These are phyloP conservation scores for Isatis lusitanica DNA, from an alignment of 441 rosid genomes.

Conservation along the genomic window DNA sequence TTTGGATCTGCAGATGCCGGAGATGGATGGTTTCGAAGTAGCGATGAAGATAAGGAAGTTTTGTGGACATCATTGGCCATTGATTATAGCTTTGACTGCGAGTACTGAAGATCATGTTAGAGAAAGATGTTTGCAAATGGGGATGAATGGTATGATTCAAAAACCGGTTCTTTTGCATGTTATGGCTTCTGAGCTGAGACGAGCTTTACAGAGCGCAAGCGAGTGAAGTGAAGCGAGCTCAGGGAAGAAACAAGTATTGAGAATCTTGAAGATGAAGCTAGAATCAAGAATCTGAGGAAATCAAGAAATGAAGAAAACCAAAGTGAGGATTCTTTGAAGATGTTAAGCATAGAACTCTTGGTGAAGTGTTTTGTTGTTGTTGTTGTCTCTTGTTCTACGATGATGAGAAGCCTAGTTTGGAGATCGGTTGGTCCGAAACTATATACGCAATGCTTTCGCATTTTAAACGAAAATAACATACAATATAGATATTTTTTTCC, in stretches of 20 bases:
- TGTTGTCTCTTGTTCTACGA: background rate
- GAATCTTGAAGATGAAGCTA: conserved; percentile 11
- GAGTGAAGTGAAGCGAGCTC: conserved; percentile 36
- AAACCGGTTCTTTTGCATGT: conserved; percentile 65
- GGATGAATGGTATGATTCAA: conserved; percentile 69
- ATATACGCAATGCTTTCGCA: conserved; percentile 26
- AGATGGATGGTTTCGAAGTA: conserved; percentile 76
- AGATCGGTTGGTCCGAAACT: conserved; percentile 13
- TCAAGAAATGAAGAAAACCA: conserved; percentile 11
- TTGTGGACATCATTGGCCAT: conserved; percentile 55
- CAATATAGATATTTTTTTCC: background rate
- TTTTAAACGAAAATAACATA: conserved; percentile 14
- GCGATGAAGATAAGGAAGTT: conserved; percentile 69
- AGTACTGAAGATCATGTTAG: conserved; percentile 61
- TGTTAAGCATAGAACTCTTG: conserved; percentile 16
- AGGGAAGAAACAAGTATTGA: background rate
- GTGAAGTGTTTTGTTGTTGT: conserved; percentile 15
- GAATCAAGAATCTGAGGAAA: background rate
- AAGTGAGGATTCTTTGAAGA: conserved; percentile 2
- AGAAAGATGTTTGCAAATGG: conserved; percentile 55
- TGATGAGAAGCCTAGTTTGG: conserved; percentile 27
- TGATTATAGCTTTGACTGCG: conserved; percentile 68
- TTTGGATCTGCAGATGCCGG: conserved; percentile 72
- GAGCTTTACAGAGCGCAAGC: conserved; percentile 55
- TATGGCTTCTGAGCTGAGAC: conserved; percentile 62